Conservation (phyloP, 257 asterid genomes). For the Echites panduratus region DNA sequence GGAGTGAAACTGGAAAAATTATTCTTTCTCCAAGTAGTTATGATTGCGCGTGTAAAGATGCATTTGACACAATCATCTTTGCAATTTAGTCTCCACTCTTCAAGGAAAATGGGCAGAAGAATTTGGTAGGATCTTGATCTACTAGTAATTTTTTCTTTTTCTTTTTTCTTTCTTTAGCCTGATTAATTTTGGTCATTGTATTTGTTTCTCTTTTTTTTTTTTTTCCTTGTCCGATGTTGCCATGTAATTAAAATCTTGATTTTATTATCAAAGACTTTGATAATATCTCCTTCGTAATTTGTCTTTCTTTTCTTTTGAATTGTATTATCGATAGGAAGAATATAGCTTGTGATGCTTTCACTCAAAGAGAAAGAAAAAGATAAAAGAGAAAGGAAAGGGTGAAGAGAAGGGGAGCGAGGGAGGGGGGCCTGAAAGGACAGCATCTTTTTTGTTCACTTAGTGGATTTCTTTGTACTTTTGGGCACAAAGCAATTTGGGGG, state of each 20-base stretch:
- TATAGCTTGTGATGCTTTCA: slow-evolving; percentile 17
- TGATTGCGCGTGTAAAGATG: slow-evolving; percentile 26
- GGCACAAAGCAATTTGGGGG: slow-evolving; percentile 13
- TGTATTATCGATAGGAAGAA: slow-evolving; percentile 13
- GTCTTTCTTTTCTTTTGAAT: neutral
- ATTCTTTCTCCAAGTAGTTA: slow-evolving; percentile 16
- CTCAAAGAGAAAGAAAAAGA: slow-evolving; percentile 1
- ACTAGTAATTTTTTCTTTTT: neutral
- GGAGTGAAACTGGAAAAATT: slow-evolving; percentile 11
- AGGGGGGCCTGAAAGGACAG: slow-evolving; percentile 5
- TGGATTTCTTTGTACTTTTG: slow-evolving; percentile 3
- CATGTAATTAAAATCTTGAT: slow-evolving; percentile 32
- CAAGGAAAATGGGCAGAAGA: slow-evolving; percentile 15
- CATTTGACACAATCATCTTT: slow-evolving; percentile 10
- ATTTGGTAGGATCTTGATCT: slow-evolving; percentile 13
- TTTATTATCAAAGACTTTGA: slow-evolving; percentile 11
- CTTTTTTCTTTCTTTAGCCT: slow-evolving; percentile 7
- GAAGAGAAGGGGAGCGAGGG: neutral
- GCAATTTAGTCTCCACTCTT: slow-evolving; percentile 17
- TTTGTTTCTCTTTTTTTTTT: slow-evolving; percentile 13
- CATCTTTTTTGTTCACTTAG: neutral
- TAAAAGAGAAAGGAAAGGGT: neutral
- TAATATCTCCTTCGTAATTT: neutral
- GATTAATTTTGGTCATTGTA: slow-evolving; percentile 18
- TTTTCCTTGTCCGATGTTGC: slow-evolving; percentile 11